Base-by-base conservation (phyloP, 176 grass and related monocot genomes). In the Avena atlantica region DNA sequence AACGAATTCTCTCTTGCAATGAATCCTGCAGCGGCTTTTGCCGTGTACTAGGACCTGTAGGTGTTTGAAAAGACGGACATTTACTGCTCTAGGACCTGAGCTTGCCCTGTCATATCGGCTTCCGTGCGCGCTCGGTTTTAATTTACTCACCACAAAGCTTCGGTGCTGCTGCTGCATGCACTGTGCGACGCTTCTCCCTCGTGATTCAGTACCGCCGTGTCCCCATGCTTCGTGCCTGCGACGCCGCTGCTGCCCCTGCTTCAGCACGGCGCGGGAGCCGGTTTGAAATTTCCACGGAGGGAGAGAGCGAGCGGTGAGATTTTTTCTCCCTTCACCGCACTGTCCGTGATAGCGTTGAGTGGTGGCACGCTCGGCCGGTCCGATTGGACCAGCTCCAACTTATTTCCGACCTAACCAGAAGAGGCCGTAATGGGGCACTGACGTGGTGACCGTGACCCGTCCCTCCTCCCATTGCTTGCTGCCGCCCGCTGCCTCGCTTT, bases 391-490 rank as follows among this genome's bases (percentile, higher is more conserved):
- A 67, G 77, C 68, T 19, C 17, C 83, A 56, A 74, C 82, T 74
- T 63, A 74, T 78, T 67, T 74, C 69, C 59, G 77, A 85, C 82
- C 31, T 57, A 79, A 65, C 56, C 74, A n/a, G 53, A 74, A n/a
- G 53, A 74, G 36, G 72, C 58, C 44, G 84, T 65, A 64, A 79
- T 80, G 76, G 83, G 83, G 37, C 69, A 62, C 75, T 27, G 59
- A 40, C 57, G 82, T 12, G 40, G 76, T 23, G 89, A 77, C 70
- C 12, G 57, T 48, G 90, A 85, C 76, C 15, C 1, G 31, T 12
- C 14, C 48, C 49, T 64, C 45, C 15, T 34, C 31, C 81, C 63
- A 4, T 62, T 27, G 37, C 37, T 40, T 40, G 5, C 37, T 40
- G 37, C 67, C 20, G 40, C 69, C 17, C n/a, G 7, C 67, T 74